Percentiles rank a stretch among this genome's conserved stretches.
Conservation (phyloP, 2,329 filamentous ascomycete species). For the Colletotrichum salicis region DNA sequence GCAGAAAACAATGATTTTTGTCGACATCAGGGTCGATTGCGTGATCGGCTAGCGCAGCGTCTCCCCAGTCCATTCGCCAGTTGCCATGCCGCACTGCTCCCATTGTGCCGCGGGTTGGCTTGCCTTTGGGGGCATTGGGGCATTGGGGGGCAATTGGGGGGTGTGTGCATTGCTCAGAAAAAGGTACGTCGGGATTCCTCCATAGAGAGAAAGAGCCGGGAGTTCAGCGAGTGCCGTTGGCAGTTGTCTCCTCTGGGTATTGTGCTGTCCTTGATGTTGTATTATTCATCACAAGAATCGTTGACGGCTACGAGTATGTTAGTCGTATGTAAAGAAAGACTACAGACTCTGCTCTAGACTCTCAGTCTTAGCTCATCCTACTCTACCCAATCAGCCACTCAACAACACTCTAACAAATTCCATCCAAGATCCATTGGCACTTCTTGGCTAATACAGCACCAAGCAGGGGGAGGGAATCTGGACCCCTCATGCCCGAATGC, state of each 20-base stretch:
- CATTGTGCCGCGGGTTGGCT: slow-evolving; percentile 17
- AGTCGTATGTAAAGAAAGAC: neutral
- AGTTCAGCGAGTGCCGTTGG: neutral
- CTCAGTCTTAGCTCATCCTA: too few species aligned
- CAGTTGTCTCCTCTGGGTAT: neutral
- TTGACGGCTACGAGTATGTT: neutral
- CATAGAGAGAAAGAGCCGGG: too few species aligned
- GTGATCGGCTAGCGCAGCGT: slow-evolving; percentile 47
- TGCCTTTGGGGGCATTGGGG: neutral
- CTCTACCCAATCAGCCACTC: neutral
- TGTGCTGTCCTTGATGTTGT: neutral
- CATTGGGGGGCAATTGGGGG: neutral
- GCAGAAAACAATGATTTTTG: slow-evolving; percentile 36
- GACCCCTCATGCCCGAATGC: slow-evolving; percentile 27
- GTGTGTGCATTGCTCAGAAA: neutral
- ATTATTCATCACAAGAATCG: neutral
- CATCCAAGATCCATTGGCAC: neutral
- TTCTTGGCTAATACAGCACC: neutral
- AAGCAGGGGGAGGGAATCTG: neutral
- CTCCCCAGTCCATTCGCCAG: slow-evolving; percentile 34
- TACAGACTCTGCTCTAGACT: neutral
- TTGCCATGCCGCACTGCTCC: slow-evolving; percentile 26
- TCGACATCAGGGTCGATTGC: slow-evolving; percentile 44
- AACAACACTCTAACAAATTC: neutral
- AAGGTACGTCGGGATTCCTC: neutral